A percentile compares a stretch with the other conserved stretches of the same genome.
phyloP scores from a whole-genome alignment of 352 stramenopile species.

The Pythium sp. region DNA sequence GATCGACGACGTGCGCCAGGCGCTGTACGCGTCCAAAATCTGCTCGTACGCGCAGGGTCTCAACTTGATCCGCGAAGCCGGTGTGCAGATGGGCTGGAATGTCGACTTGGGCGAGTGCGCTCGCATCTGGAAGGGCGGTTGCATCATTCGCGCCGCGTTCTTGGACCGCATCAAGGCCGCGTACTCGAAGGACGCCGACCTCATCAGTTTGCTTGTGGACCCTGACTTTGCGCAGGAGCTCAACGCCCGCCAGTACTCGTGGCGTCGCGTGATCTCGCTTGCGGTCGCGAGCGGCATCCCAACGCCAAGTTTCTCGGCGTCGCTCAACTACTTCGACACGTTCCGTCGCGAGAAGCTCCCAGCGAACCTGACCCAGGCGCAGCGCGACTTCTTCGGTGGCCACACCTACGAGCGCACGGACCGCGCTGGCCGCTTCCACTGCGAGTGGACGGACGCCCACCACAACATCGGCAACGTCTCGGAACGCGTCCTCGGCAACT shows the following conservation, averaged over 20 bases:
- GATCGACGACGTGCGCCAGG: constrained; percentile 95
- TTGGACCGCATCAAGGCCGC: constrained; percentile 97
- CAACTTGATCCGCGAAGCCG: constrained; percentile 93
- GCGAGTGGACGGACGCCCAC: constrained; percentile 96
- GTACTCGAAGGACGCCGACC: constrained; percentile 88
- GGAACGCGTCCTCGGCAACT: constrained; percentile 92
- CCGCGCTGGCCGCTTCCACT: constrained; percentile 95
- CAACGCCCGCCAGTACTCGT: constrained; percentile 93
- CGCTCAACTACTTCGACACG: constrained; percentile 97
- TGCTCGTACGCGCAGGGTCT: constrained; percentile 97
- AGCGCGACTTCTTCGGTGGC: constrained; percentile 99
- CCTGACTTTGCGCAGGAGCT: constrained; percentile 95
- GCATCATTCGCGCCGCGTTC: constrained; percentile 98
- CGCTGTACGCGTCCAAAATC: constrained; percentile 98
- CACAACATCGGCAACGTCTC: constrained; percentile 95
- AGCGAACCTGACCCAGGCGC: constrained; percentile 98
- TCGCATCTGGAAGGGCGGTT: constrained; percentile 99
- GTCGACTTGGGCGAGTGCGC: constrained; percentile 96
- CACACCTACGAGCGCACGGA: constrained; percentile 98
- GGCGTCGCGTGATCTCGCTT: constrained; percentile 96
- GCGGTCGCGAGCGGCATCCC: constrained; percentile 94
- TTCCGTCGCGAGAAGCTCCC: constrained; percentile 95
- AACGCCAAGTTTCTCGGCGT: constrained; percentile 88
- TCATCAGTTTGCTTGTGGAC: constrained; percentile 97
- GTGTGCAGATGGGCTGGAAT: constrained; percentile 95